Evolutionary conservation across 495 filamentous ascomycete species (phyloP).

Genomic region (Neurospora sp.): DNA sequence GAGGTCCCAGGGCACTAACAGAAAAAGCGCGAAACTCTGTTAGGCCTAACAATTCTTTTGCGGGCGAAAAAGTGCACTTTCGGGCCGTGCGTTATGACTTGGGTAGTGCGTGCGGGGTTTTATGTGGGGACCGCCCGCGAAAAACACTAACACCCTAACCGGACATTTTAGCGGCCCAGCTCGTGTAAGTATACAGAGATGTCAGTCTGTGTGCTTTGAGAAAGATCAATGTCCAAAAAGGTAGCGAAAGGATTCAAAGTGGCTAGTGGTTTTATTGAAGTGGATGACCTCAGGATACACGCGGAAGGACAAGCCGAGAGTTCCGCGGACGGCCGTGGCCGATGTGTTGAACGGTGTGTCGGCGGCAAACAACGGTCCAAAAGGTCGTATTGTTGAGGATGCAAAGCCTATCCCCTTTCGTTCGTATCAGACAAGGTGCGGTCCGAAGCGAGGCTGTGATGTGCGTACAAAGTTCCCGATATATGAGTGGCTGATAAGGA

Average conservation of each 20-base stretch:
- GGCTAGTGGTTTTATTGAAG: not conserved
- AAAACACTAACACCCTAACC: too few species aligned
- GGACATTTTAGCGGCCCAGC: too few species aligned
- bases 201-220: too few species aligned
- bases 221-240: not conserved
- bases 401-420: not conserved
- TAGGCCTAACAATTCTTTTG: too few species aligned
- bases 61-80: too few species aligned
- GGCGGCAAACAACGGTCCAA: not conserved
- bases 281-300: not conserved
- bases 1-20: too few species aligned
- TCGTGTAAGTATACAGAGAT: too few species aligned
- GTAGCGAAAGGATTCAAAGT: not conserved
- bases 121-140: too few species aligned
- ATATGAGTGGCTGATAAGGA: not conserved
- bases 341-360: not conserved
- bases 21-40: too few species aligned
- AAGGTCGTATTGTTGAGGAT: not conserved
- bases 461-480: not conserved
- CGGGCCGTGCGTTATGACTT: too few species aligned
- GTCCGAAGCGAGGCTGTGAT: not conserved
- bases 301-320: not conserved
- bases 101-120: too few species aligned
- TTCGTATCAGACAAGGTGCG: not conserved
- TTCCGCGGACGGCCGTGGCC: not conserved